These are phyloP conservation scores for Leccinum olivaceopallidum DNA, from an alignment of 768 basidiomycete species.

Conservation along the genomic window DNA sequence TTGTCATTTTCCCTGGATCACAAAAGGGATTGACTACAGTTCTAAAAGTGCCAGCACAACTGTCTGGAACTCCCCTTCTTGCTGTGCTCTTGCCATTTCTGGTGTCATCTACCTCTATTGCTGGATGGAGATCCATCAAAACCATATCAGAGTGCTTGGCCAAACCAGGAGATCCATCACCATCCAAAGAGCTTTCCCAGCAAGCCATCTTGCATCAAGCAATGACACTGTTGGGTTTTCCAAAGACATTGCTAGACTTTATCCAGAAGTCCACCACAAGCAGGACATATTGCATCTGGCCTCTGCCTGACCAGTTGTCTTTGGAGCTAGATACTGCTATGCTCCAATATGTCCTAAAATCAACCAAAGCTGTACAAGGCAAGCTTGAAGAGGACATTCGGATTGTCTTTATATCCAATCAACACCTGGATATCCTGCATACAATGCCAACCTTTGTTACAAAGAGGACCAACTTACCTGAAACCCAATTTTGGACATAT, in stretches of 20 bases:
- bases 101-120: slow-evolving; percentile 18
- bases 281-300: slow-evolving; percentile 54
- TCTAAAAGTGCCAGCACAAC: slow-evolving; percentile 42
- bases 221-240: slow-evolving; percentile 44
- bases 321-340: slow-evolving; percentile 43
- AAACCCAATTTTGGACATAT: slow-evolving; percentile 65
- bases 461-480: slow-evolving; percentile 43
- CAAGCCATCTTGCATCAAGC: slow-evolving; percentile 25
- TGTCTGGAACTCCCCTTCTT: slow-evolving; percentile 19
- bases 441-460: slow-evolving; percentile 50
- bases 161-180: neutral
- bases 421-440: slow-evolving; percentile 50
- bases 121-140: slow-evolving; percentile 19
- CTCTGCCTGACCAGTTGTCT: slow-evolving; percentile 28
- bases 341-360: slow-evolving; percentile 45
- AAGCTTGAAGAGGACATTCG: slow-evolving; percentile 42
- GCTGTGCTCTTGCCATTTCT: slow-evolving; percentile 30
- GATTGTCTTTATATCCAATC: slow-evolving; percentile 67
- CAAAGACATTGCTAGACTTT: slow-evolving; percentile 47
- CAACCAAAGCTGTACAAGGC: slow-evolving; percentile 41
- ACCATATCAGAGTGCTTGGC: slow-evolving; percentile 8
- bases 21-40: slow-evolving; percentile 35
- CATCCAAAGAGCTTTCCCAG: slow-evolving; percentile 4
- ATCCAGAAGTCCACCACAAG: slow-evolving; percentile 35
- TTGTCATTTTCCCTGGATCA: slow-evolving; percentile 54